Evolutionary conservation across 1,284 basidiomycete genomes (phyloP).

Genomic region (Malassezia psittaci): DNA sequence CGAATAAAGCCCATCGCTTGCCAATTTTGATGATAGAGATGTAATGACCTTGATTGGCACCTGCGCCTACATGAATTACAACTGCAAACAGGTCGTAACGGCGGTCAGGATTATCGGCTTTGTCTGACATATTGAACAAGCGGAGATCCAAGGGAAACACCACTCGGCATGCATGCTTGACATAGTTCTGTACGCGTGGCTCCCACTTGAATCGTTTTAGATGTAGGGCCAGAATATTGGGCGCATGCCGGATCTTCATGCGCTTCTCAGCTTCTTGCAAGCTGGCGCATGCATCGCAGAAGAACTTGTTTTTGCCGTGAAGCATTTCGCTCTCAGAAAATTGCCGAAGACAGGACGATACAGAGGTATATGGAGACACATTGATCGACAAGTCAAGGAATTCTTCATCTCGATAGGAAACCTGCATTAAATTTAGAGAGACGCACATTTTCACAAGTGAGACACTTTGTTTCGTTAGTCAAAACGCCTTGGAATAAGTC

Average conservation of each 20-base stretch:
- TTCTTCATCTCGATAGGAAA: slow-evolving; percentile 88
- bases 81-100: slow-evolving; percentile 89
- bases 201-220: slow-evolving; percentile 97
- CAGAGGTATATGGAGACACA: slow-evolving; percentile 90
- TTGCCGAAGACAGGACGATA: slow-evolving; percentile 85
- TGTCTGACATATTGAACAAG: slow-evolving; percentile 92
- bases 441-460: slow-evolving; percentile 67
- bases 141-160: slow-evolving; percentile 88
- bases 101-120: slow-evolving; percentile 70
- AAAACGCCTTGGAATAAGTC: slow-evolving; percentile 81
- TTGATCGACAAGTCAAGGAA: slow-evolving; percentile 96
- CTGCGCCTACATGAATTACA: slow-evolving; percentile 91
- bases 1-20: slow-evolving; percentile 75
- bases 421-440: slow-evolving; percentile 50
- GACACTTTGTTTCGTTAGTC: slow-evolving; percentile 90
- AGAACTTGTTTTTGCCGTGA: slow-evolving; percentile 94
- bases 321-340: slow-evolving; percentile 98
- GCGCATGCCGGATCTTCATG: slow-evolving; percentile 94
- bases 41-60: slow-evolving; percentile 93
- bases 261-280: slow-evolving; percentile 95
- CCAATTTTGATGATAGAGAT: slow-evolving; percentile 84
- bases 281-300: slow-evolving; percentile 91
- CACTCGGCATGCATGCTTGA: slow-evolving; percentile 90
- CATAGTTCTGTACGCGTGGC: slow-evolving; percentile 72
- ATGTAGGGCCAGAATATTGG: slow-evolving; percentile 86